A percentile compares a stretch with the other conserved stretches of the same genome.
These are phyloP conservation scores for Aspergillus leporis DNA, from an alignment of 495 filamentous ascomycete genomes.

Conservation along the genomic window DNA sequence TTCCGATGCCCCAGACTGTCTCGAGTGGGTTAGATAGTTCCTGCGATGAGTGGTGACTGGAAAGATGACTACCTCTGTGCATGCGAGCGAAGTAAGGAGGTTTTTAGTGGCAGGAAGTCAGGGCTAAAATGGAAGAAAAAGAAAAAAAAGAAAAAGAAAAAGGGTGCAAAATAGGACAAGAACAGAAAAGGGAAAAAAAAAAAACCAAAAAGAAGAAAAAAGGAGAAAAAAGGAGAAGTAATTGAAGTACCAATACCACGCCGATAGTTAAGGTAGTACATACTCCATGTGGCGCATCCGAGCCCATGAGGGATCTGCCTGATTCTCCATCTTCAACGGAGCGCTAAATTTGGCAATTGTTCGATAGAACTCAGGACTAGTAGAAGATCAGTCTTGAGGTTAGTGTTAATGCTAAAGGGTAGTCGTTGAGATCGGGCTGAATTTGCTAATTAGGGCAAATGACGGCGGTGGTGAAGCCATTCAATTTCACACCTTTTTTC, in stretches of 20 bases:
- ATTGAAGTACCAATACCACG: background rate
- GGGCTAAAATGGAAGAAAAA: background rate
- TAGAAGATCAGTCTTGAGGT: constrained; percentile 5
- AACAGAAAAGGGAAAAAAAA: too few relatives aligned
- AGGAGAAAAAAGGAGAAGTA: background rate
- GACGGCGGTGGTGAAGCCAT: too few relatives aligned
- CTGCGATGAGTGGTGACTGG: background rate
- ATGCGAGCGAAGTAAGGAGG: background rate
- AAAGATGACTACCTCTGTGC: background rate
- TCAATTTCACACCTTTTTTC: too few relatives aligned
- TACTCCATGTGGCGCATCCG: too few relatives aligned
- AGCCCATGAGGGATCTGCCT: background rate
- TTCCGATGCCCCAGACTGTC: background rate
- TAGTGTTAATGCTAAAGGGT: too few relatives aligned
- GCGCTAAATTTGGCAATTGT: background rate
- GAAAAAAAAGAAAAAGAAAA: background rate
- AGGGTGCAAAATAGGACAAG: too few relatives aligned
- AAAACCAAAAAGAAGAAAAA: background rate
- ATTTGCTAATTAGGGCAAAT: too few relatives aligned
- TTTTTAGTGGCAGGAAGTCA: background rate
- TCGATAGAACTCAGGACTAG: background rate
- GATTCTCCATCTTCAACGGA: background rate
- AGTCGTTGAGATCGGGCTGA: too few relatives aligned
- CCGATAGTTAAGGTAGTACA: background rate
- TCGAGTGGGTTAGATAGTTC: background rate